Base-by-base conservation (phyloP, 2,329 filamentous ascomycete species). In the Phaeosphaeria sp. region DNA sequence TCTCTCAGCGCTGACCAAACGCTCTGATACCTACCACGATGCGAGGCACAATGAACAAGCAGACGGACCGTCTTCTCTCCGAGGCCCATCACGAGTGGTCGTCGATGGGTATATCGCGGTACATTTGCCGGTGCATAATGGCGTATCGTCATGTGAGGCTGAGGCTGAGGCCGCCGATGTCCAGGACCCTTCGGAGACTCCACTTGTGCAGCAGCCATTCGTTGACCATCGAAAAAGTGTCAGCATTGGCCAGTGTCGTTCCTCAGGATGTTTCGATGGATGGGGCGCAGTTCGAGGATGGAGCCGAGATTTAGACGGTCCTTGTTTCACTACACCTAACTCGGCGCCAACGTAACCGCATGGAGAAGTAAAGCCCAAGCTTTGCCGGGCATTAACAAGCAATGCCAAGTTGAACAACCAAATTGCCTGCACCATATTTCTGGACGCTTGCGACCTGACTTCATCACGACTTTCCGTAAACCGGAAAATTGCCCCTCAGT, bases 331-430 rank as follows among this genome's bases (percentile, higher is more conserved):
- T 33, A 49, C 17, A 27, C 30, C 4, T 6, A 25, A 49, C 18
- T n/a, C n/a, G 30, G 11, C 17, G 18, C 17, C 13, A 49, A 21
- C 21, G 30, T 33, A 17, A 3, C 46, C 24, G 36, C 6, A 11
- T 33, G 21, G 15, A 20, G 25, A n/a, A 13, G 30, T 27, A 17
- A 27, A 30, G 46, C 18, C 25, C 49, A 51, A 51, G 49, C 49
- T 51, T 51, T 43, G 48, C 33, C 48, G 36, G 18, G 48, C n/a
- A 50, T 21, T 25, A 20, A 24, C 49, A 51, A 51, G 49, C 49
- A 51, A 43, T 22, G 36, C 49, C 36, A 43, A 51, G 49, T 51
- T n/a, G 5, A 17, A 51, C 20, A 18, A 15, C 24, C 17, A 43
- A 15, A 36, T 43, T 42, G 25, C 18, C 11, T 43, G 30, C 30